Evolutionary conservation across 495 filamentous ascomycete genomes (phyloP).

Genomic region (Pyrenula massariospora): DNA sequence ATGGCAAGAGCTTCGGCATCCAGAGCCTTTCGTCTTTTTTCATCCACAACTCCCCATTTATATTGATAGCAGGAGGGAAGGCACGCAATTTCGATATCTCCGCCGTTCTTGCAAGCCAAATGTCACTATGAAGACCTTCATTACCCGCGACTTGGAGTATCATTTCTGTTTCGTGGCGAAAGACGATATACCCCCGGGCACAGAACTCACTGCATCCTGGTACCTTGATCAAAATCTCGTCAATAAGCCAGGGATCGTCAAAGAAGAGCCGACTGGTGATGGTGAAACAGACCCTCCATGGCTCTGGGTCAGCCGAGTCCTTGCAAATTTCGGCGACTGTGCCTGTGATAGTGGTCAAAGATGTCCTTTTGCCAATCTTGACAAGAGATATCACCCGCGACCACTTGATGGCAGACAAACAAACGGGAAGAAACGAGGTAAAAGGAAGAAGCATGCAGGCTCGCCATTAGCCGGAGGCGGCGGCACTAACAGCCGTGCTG

Average conservation of each 20-base stretch:
- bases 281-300: conserved; percentile 32
- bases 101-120: conserved; percentile 85
- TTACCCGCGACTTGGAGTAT: conserved; percentile 64
- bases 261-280: conserved; percentile 29
- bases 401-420: conserved; percentile 35
- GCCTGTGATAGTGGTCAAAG: conserved; percentile 56
- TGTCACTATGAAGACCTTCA: conserved; percentile 64
- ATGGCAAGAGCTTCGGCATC: conserved; percentile 65
- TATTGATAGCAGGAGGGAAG: conserved; percentile 80
- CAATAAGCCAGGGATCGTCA: conserved; percentile 33
- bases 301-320: conserved; percentile 56
- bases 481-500: conserved; percentile 65
- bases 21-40: conserved; percentile 78
- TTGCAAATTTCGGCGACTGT: conserved; percentile 81
- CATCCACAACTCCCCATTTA: conserved; percentile 73
- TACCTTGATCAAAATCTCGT: conserved; percentile 41
- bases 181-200: conserved; percentile 49
- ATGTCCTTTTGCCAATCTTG: conserved; percentile 64
- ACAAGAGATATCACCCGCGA: conserved; percentile 45
- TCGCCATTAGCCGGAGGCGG: conserved; percentile 60
- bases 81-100: conserved; percentile 71
- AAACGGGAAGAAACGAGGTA: conserved; percentile 47
- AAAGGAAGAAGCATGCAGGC: conserved; percentile 37
- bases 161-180: conserved; percentile 84
- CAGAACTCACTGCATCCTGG: conserved; percentile 58